These are phyloP conservation scores for Podospora australis DNA, from an alignment of 495 filamentous ascomycete species.

Conservation along the genomic window DNA sequence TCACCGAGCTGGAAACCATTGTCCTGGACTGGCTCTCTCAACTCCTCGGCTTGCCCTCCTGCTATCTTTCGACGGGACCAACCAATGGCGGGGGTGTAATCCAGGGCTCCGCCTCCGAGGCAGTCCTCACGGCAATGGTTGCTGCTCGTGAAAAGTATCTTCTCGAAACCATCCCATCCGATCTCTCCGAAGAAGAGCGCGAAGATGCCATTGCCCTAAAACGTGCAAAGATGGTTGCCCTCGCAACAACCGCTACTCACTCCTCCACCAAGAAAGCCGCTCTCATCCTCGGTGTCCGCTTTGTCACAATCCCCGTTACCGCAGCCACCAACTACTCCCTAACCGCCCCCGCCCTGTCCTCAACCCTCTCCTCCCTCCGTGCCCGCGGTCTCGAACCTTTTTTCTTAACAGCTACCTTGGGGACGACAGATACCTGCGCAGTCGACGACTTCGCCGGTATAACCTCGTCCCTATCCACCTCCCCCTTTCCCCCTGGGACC, in stretches of 20 bases:
- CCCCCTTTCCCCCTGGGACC: conserved; percentile 29
- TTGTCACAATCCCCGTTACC: conserved; percentile 56
- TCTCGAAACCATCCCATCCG: conserved; percentile 45
- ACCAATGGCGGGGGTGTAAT: conserved; percentile 84
- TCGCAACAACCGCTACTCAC: conserved; percentile 76
- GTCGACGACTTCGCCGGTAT: conserved; percentile 75
- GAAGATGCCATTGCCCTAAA: conserved; percentile 61
- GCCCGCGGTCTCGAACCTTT: conserved; percentile 70
- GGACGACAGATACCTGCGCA: conserved; percentile 83
- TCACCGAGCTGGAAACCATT: conserved; percentile 89
- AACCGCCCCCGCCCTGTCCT: conserved; percentile 56
- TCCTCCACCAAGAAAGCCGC: conserved; percentile 83
- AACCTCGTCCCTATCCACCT: conserved; percentile 54
- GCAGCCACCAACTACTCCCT: conserved; percentile 61
- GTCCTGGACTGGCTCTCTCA: conserved; percentile 89
- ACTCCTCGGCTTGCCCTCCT: conserved; percentile 63
- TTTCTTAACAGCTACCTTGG: conserved; percentile 77
- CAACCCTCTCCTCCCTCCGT: conserved; percentile 53
- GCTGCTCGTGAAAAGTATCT: conserved; percentile 82
- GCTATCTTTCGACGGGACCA: conserved; percentile 68
- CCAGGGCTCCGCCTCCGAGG: conserved; percentile 88
- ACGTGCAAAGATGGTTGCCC: conserved; percentile 66
- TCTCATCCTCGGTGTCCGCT: conserved; percentile 75
- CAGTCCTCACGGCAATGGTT: conserved; percentile 79
- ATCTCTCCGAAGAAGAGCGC: conserved; percentile 50